phyloP scores from a whole-genome alignment of 2,329 filamentous ascomycete genomes.

The Davidsoniella virescens region DNA sequence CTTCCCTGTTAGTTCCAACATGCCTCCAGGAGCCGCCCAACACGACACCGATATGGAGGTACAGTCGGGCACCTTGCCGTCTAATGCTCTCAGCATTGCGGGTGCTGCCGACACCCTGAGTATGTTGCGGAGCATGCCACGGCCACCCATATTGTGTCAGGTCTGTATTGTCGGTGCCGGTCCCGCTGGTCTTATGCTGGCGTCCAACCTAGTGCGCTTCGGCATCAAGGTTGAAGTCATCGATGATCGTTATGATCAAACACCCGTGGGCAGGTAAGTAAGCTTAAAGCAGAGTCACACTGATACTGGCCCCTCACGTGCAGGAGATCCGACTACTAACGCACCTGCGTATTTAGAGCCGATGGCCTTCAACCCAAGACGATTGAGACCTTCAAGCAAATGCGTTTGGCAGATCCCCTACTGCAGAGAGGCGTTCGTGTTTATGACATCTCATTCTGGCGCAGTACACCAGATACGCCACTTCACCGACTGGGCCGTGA shows the following conservation, averaged over 20 bases:
- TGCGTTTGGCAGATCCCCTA: conserved; percentile 53
- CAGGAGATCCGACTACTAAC: not conserved
- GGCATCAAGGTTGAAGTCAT: conserved; percentile 50
- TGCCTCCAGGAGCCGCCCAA: conserved; percentile 24
- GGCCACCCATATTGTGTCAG: conserved; percentile 28
- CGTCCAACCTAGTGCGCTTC: conserved; percentile 41
- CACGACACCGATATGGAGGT: conserved; percentile 20
- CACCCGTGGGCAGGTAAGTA: conserved; percentile 40
- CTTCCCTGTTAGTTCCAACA: conserved; percentile 12
- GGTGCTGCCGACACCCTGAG: conserved; percentile 29
- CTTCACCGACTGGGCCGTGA: conserved; percentile 48
- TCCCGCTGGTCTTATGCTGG: conserved; percentile 39
- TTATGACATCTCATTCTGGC: conserved; percentile 63
- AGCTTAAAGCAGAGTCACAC: not conserved
- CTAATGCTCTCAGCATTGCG: conserved; percentile 19
- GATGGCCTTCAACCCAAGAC: conserved; percentile 65
- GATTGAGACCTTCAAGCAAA: conserved; percentile 59
- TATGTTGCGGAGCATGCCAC: conserved; percentile 31
- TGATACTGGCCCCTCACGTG: not conserved
- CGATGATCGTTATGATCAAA: conserved; percentile 53
- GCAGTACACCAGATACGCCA: conserved; percentile 31
- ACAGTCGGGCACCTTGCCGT: conserved; percentile 17
- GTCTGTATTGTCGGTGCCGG: conserved; percentile 40
- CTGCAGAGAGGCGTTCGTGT: conserved; percentile 51
- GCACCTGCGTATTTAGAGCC: conserved; percentile 27